Conservation (phyloP, 2,329 filamentous ascomycete genomes). For the Myotisia sp. region DNA sequence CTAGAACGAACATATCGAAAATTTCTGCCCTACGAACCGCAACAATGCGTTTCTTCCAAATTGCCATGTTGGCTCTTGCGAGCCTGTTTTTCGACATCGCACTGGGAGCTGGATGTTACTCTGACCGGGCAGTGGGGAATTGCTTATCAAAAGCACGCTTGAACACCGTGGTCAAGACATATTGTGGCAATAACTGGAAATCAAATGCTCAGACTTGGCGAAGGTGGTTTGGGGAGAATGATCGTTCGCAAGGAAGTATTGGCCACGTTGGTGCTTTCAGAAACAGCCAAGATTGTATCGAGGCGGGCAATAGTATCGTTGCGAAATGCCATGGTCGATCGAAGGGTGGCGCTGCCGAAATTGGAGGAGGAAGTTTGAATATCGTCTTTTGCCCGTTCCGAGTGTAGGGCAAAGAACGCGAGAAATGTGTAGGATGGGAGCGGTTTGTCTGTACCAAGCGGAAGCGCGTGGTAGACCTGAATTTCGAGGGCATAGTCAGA, state of each 20-base stretch:
- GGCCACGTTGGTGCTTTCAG: conserved; percentile 3
- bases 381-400: conserved; percentile 2
- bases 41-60: not conserved
- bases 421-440: not conserved
- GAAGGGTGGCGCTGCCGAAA: not conserved
- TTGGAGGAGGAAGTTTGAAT: not conserved
- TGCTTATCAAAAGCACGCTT: conserved; percentile 1
- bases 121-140: not conserved
- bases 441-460: not conserved
- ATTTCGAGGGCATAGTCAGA: no score
- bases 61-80: conserved; percentile 1
- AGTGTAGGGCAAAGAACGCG: not conserved
- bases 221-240: not conserved
- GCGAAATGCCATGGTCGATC: not conserved
- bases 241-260: not conserved
- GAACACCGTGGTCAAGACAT: conserved; percentile 1
- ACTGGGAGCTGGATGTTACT: conserved; percentile 3
- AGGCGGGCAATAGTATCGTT: not conserved
- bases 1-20: no score
- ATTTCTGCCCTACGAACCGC: not conserved
- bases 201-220: not conserved
- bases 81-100: conserved; percentile 2
- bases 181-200: conserved; percentile 2
- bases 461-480: not conserved
- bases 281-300: not conserved